Evolutionary conservation across 768 basidiomycete genomes (phyloP).

Genomic region (Lactarius hatsudake): DNA sequence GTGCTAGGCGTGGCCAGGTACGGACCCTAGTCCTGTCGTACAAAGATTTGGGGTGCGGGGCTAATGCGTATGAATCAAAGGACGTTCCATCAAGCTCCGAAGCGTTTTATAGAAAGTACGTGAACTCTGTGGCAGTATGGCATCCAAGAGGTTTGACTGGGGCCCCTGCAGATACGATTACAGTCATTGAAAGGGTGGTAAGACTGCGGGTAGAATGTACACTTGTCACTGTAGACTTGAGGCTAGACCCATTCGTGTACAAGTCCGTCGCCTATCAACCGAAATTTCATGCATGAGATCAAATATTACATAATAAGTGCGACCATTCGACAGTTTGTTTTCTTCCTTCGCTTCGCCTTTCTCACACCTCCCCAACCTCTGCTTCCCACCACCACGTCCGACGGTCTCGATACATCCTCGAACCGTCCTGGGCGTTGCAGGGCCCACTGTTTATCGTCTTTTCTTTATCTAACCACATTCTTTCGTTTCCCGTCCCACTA

Average conservation of each 20-base stretch:
- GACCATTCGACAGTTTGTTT: background rate
- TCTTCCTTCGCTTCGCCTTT: background rate
- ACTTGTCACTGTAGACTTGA: background rate
- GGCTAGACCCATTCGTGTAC: background rate
- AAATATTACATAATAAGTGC: background rate
- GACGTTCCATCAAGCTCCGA: constrained; percentile 71
- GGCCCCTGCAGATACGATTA: constrained; percentile 19
- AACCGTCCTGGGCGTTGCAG: constrained; percentile 2
- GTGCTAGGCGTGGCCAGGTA: constrained; percentile 58
- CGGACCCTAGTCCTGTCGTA: constrained; percentile 25
- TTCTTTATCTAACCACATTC: constrained; percentile 18
- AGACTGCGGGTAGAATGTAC: background rate
- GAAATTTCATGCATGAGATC: background rate
- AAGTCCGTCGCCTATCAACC: background rate
- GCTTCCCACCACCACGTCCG: background rate
- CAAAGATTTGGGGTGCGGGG: constrained; percentile 4
- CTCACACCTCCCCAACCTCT: background rate
- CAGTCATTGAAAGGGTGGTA: constrained; percentile 8
- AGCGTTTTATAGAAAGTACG: constrained; percentile 81
- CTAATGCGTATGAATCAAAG: constrained; percentile 39
- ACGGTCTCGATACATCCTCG: background rate
- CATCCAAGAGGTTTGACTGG: background rate
- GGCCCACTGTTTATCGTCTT: background rate
- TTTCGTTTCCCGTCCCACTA: constrained; percentile 19
- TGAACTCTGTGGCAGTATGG: background rate